phyloP scores from a whole-genome alignment of 2,329 filamentous ascomycete species.

The Cercospora sp. region DNA sequence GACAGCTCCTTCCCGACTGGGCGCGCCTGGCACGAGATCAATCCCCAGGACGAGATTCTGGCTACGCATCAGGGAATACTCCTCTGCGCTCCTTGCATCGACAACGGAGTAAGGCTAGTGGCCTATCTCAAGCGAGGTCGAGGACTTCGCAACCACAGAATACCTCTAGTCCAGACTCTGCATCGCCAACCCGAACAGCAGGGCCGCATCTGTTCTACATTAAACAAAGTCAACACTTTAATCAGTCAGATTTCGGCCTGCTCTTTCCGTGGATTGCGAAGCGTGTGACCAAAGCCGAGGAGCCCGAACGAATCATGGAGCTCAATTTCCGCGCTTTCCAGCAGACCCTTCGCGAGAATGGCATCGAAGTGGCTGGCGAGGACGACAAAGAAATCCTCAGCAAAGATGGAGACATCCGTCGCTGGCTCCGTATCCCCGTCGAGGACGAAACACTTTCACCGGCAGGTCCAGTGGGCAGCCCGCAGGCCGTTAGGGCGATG shows the following conservation, averaged over 20 bases:
- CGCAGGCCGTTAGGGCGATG: constrained; percentile 22
- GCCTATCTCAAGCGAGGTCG: constrained; percentile 24
- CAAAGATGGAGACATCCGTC: constrained; percentile 26
- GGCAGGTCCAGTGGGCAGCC: constrained; percentile 16
- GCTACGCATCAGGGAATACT: constrained; percentile 34
- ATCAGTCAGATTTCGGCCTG: constrained; percentile 79
- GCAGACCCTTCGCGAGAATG: constrained; percentile 61
- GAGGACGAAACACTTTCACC: constrained; percentile 25
- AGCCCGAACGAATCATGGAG: constrained; percentile 76
- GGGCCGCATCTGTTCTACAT: constrained; percentile 74
- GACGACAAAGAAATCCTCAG: constrained; percentile 44
- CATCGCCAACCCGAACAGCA: constrained; percentile 18
- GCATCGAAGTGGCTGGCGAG: constrained; percentile 45
- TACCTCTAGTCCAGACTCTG: constrained; percentile 1
- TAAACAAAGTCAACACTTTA: constrained; percentile 71
- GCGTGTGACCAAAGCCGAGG: constrained; percentile 56
- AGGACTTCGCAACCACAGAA: constrained; percentile 5
- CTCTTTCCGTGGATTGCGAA: constrained; percentile 69
- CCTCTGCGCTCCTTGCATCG: constrained; percentile 26
- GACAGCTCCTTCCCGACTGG: constrained; percentile 33
- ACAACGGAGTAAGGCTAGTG: constrained; percentile 30
- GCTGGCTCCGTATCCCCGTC: constrained; percentile 33
- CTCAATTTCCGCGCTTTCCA: constrained; percentile 80
- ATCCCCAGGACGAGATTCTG: constrained; percentile 37
- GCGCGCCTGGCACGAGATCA: constrained; percentile 32